phyloP scores from a whole-genome alignment of 208 protist species.

The Leishmania gerbilli region DNA sequence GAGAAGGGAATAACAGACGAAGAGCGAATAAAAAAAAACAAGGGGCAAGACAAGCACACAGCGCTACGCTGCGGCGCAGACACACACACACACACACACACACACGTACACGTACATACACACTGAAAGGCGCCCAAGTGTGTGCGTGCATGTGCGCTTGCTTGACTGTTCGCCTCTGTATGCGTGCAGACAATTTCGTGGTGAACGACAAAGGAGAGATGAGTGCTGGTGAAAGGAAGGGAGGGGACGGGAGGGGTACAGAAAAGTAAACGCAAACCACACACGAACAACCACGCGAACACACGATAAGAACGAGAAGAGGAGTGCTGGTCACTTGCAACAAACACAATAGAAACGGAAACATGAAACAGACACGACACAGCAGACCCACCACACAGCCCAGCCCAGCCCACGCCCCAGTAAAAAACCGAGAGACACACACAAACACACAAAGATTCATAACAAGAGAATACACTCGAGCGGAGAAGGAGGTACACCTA shows the following conservation, averaged over 20 bases:
- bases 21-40: neutral
- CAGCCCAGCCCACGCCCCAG: no score
- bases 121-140: slow-evolving; percentile 1
- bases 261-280: neutral
- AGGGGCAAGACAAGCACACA: neutral
- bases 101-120: neutral
- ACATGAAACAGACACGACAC: no score
- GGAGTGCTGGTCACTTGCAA: no score
- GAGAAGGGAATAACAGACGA: neutral
- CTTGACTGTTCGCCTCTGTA: neutral
- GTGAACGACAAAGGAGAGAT: neutral
- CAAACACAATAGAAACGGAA: no score
- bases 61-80: neutral
- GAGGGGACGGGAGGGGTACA: no score
- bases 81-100: neutral
- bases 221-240: neutral
- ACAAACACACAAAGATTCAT: neutral
- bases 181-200: neutral
- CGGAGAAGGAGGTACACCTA: no score
- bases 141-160: neutral
- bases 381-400: no score
- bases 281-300: neutral
- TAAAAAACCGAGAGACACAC: neutral
- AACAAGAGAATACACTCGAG: neutral
- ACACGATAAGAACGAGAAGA: neutral